Conservation (phyloP, 2,329 filamentous ascomycete species). For the Stromatinia cepivora region DNA sequence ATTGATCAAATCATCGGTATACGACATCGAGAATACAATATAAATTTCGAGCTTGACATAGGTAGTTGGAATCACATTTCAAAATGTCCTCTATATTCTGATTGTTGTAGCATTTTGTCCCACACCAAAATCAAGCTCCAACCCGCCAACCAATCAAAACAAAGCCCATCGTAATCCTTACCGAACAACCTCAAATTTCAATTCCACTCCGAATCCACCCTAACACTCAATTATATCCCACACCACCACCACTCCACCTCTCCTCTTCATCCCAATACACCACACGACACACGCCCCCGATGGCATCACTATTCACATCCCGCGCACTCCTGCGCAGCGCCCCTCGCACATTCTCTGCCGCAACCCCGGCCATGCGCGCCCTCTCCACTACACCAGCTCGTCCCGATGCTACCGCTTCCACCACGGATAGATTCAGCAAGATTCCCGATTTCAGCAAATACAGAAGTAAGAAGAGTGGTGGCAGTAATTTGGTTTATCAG, state of each 20-base stretch:
- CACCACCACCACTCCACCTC: conserved; percentile 15
- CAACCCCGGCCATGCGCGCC: conserved; percentile 49
- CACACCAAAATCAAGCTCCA: conserved; percentile 19
- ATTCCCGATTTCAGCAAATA: conserved; percentile 92
- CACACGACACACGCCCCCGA: conserved; percentile 40
- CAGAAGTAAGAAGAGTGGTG: conserved; percentile 66
- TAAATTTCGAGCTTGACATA: too few relatives aligned
- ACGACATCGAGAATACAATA: background rate
- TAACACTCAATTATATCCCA: conserved; percentile 21
- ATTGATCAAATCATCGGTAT: background rate
- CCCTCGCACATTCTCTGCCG: conserved; percentile 37
- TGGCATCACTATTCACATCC: conserved; percentile 70
- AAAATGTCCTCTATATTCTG: background rate
- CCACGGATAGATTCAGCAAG: conserved; percentile 45
- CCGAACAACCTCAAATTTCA: conserved; percentile 23
- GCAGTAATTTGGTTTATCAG: conserved; percentile 81
- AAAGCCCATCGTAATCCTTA: conserved; percentile 23
- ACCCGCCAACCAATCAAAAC: conserved; percentile 22
- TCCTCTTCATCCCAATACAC: conserved; percentile 16
- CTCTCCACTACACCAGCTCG: conserved; percentile 46
- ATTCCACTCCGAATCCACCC: conserved; percentile 22
- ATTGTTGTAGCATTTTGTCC: conserved; percentile 1
- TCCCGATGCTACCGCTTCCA: conserved; percentile 25
- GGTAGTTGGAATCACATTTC: too few relatives aligned
- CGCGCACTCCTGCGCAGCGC: conserved; percentile 66